Conservation (phyloP, 148 eudicot species). For the Silene uniflora region DNA sequence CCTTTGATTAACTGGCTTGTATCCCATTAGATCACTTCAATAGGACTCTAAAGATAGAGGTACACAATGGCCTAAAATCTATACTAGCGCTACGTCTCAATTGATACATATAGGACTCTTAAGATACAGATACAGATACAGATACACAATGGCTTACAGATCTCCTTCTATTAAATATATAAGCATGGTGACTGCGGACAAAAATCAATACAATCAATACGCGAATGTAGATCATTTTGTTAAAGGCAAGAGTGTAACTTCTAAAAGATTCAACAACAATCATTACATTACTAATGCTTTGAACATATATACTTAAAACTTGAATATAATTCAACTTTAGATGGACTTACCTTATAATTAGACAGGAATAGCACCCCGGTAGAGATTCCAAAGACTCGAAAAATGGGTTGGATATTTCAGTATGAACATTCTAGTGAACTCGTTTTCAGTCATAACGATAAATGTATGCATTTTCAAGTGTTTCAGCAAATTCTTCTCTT, state of each 20-base stretch:
- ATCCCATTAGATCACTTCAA: no score
- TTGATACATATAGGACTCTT: no score
- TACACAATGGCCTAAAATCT: no score
- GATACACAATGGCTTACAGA: no score
- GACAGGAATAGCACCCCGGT: slow-evolving; percentile 5
- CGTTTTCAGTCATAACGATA: background rate
- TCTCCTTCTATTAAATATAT: no score
- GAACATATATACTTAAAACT: background rate
- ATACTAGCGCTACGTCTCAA: no score
- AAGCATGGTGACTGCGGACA: background rate
- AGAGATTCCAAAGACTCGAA: slow-evolving; percentile 10
- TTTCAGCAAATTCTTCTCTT: slow-evolving; percentile 8
- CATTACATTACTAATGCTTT: background rate
- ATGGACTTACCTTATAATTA: background rate
- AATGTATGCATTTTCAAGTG: background rate
- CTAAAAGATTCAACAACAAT: background rate
- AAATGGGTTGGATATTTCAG: background rate
- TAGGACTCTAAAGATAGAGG: no score
- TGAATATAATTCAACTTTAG: no score
- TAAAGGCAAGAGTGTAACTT: no score
- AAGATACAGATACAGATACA: no score
- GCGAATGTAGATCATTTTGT: background rate
- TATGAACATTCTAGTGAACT: slow-evolving; percentile 5
- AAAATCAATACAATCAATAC: background rate
- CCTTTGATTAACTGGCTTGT: background rate